These are phyloP conservation scores for Phaeosphaeria sp. DNA, from an alignment of 2,329 filamentous ascomycete species.

Conservation along the genomic window DNA sequence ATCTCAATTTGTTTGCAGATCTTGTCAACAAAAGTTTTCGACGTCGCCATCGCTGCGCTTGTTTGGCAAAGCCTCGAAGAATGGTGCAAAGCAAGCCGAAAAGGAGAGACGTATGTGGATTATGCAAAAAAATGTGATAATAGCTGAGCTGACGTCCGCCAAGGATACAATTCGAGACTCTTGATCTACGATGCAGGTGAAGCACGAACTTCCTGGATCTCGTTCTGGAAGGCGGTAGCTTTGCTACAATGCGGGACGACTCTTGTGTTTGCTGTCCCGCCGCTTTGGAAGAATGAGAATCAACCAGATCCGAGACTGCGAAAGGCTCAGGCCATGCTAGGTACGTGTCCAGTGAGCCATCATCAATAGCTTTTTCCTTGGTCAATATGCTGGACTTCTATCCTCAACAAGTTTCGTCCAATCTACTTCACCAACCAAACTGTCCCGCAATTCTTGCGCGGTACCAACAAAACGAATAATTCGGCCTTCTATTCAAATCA, in stretches of 20 bases:
- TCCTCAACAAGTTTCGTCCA: neutral
- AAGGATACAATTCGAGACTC: conserved; percentile 36
- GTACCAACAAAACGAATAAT: no score
- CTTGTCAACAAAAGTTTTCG: conserved; percentile 41
- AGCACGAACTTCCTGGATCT: conserved; percentile 42
- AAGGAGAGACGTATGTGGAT: conserved; percentile 30
- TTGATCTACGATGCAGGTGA: conserved; percentile 48
- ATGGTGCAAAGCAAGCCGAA: conserved; percentile 7
- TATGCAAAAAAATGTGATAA: neutral
- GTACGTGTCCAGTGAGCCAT: conserved; percentile 23
- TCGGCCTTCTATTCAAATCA: no score
- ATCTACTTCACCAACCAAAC: no score
- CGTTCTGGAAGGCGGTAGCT: conserved; percentile 46
- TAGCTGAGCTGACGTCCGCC: conserved; percentile 4
- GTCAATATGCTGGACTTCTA: neutral
- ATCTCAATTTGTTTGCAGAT: conserved; percentile 30
- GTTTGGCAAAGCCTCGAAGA: conserved; percentile 17
- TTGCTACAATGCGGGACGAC: conserved; percentile 44
- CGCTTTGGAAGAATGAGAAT: conserved; percentile 42
- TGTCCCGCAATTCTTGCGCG: no score
- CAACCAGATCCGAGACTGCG: conserved; percentile 38
- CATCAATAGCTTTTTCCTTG: neutral
- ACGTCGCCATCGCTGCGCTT: conserved; percentile 30
- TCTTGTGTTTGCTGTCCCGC: conserved; percentile 39
- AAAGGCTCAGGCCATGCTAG: conserved; percentile 33